Base-by-base conservation (phyloP, 2,329 filamentous ascomycete species). In the Celoporthe dispersa region DNA sequence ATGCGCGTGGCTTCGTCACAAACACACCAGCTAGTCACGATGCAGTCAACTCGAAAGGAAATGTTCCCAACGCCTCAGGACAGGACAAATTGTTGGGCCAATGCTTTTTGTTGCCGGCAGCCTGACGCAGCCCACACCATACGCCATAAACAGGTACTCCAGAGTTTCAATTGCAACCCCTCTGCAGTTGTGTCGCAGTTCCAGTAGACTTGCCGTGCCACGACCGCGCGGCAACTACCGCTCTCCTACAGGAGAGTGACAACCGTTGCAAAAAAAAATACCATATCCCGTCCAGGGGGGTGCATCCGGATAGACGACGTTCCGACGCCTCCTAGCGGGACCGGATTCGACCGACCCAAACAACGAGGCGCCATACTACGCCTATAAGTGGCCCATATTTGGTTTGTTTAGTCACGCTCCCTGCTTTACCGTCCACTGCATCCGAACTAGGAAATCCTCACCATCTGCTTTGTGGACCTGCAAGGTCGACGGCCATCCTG, bases 311-410 rank as follows among this genome's bases (percentile, higher is more conserved):
- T 64, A 67, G 53, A 61, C 39, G 62, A 66, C 37, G 63, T 66
- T 71, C 69, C 69, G 69, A 55, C 62, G 66, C 66, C 53, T 65
- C 66, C 62, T 57, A 22, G 57, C 64, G 60, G 59, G 55, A 44
- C 55, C 59, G 41, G 55, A 3, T 12, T 60, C 41, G 44, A 37
- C 53, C 55, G 53, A 67, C 14, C 55, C 31, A 22, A 44, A 44
- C 44, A 37, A 60, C n/a, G 25, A 28, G 55, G 25, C 41, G 22
- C 37, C 25, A n/a, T 57, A 5, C 37, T 9, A n/a, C 39, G 11
- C 16, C 35, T 19, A 19, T 35, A 41, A 48, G 37, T 51, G 64
- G 64, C 28, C 64, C 64, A 35, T 28, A 66, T 28, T 39, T 44
- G 55, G 37, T 11, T 44, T 31, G 44, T 48, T 65, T 44, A 64